Percentiles rank a stretch among this genome's conserved stretches.
phyloP scores from a whole-genome alignment of 2,329 filamentous ascomycete species.

The Zasmidium cellare region DNA sequence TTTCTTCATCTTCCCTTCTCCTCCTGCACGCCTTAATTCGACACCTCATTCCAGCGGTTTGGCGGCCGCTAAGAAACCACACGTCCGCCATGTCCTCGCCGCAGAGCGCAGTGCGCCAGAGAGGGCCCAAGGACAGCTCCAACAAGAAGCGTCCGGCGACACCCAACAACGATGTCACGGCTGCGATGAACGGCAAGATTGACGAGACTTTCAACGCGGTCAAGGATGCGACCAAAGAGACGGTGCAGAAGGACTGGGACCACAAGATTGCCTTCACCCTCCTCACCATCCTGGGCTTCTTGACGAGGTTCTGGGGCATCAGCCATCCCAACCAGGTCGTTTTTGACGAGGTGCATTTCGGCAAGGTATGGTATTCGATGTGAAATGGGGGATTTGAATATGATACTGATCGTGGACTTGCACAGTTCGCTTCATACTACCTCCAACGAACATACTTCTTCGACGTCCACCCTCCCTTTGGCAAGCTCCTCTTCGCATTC shows the following conservation, averaged over 20 bases:
- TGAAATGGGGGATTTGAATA: neutral
- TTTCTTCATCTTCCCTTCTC: constrained; percentile 2
- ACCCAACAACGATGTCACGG: constrained; percentile 19
- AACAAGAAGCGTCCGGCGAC: constrained; percentile 23
- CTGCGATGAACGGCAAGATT: constrained; percentile 31
- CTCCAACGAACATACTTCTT: constrained; percentile 98
- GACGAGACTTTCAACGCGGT: constrained; percentile 41
- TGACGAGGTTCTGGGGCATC: constrained; percentile 95
- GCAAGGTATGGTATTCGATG: constrained; percentile 70
- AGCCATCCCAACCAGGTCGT: constrained; percentile 94
- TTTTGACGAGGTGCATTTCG: constrained; percentile 98
- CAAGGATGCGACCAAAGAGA: constrained; percentile 34
- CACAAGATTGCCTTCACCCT: constrained; percentile 77
- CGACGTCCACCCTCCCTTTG: constrained; percentile 97
- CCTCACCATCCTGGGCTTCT: constrained; percentile 80
- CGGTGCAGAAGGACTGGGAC: constrained; percentile 63
- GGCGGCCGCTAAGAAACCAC: constrained; percentile 9
- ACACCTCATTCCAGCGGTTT: constrained; percentile 3
- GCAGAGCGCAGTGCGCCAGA: constrained; percentile 20
- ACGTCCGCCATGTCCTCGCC: constrained; percentile 14
- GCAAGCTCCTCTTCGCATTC: constrained; percentile 94
- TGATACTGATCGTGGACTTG: neutral
- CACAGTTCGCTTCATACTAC: constrained; percentile 66
- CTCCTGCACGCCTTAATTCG: neutral
- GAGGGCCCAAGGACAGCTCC: constrained; percentile 16